phyloP scores from a whole-genome alignment of 2,329 filamentous ascomycete genomes.

The Thelonectria rubi region DNA sequence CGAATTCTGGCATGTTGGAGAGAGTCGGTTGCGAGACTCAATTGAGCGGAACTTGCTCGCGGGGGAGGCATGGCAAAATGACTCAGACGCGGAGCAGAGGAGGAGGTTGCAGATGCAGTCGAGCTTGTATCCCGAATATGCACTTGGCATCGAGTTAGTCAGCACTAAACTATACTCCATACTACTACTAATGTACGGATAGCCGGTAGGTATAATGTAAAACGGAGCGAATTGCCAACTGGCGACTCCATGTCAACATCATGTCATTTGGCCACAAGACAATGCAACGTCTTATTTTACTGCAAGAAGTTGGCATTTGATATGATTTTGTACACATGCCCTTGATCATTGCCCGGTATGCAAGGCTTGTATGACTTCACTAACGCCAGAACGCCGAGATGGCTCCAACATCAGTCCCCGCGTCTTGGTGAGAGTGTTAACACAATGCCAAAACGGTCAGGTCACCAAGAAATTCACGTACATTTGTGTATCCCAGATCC shows the following conservation, averaged over 20 bases:
- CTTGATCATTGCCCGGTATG: background rate
- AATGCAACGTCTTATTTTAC: too few relatives aligned
- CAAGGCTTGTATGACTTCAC: background rate
- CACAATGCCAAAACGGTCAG: conserved; percentile 35
- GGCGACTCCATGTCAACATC: background rate
- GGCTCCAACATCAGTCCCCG: conserved; percentile 13
- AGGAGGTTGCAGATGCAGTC: background rate
- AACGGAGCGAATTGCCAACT: background rate
- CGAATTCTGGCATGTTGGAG: conserved; percentile 23
- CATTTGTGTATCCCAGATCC: conserved; percentile 42
- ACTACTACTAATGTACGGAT: too few relatives aligned
- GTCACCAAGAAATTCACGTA: conserved; percentile 43
- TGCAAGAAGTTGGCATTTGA: too few relatives aligned
- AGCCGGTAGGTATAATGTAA: too few relatives aligned
- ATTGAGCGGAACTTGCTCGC: background rate
- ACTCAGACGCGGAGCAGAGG: background rate
- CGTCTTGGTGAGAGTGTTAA: conserved; percentile 39
- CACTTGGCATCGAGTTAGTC: conserved; percentile 10
- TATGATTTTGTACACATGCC: background rate
- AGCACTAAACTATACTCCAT: conserved; percentile 6
- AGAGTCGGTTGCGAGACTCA: background rate
- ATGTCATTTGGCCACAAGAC: background rate
- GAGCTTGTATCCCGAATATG: background rate
- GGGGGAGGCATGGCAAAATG: background rate
- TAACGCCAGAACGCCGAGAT: conserved; percentile 1